Percentiles rank a stretch among this genome's conserved stretches.
These are phyloP conservation scores for Cryphonectria nitschkei DNA, from an alignment of 2,329 filamentous ascomycete species.

Conservation along the genomic window DNA sequence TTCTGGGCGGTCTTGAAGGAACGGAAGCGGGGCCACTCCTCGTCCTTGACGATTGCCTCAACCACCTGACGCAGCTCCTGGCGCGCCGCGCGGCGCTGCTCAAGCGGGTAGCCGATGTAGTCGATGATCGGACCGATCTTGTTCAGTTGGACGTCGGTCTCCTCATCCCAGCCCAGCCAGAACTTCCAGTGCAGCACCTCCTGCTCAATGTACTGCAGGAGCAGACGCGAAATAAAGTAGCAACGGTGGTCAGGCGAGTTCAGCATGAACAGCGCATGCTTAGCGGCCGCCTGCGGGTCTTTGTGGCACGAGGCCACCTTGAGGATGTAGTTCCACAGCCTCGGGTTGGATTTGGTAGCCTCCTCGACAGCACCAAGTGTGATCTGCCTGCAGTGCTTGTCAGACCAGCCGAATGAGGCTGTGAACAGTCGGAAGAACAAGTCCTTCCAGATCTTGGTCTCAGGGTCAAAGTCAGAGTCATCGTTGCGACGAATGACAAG, in stretches of 20 bases:
- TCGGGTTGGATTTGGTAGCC: constrained; percentile 29
- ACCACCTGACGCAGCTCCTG: constrained; percentile 43
- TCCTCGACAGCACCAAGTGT: constrained; percentile 29
- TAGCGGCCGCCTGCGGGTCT: constrained; percentile 35
- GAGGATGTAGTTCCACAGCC: constrained; percentile 44
- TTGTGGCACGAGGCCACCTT: constrained; percentile 36
- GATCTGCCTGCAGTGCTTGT: constrained; percentile 32
- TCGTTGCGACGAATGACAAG: constrained; percentile 26
- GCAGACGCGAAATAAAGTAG: constrained; percentile 44
- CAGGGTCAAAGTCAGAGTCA: constrained; percentile 16
- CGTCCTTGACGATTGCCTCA: constrained; percentile 37
- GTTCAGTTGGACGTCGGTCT: constrained; percentile 34
- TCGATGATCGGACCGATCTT: constrained; percentile 30
- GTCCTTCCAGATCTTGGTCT: constrained; percentile 23
- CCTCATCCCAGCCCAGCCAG: constrained; percentile 39
- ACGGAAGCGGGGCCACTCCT: constrained; percentile 35
- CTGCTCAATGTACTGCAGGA: constrained; percentile 42
- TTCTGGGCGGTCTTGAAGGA: constrained; percentile 33
- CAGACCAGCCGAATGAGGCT: constrained; percentile 35
- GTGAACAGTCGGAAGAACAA: constrained; percentile 23
- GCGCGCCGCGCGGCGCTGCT: constrained; percentile 42
- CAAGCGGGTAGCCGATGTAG: constrained; percentile 28
- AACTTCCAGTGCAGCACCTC: constrained; percentile 40
- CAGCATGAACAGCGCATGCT: constrained; percentile 40
- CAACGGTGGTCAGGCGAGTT: constrained; percentile 36